A percentile compares a stretch with the other conserved stretches of the same genome.
Conservation (phyloP, 176 grass and related monocot species). For the Hordeum marinum region DNA sequence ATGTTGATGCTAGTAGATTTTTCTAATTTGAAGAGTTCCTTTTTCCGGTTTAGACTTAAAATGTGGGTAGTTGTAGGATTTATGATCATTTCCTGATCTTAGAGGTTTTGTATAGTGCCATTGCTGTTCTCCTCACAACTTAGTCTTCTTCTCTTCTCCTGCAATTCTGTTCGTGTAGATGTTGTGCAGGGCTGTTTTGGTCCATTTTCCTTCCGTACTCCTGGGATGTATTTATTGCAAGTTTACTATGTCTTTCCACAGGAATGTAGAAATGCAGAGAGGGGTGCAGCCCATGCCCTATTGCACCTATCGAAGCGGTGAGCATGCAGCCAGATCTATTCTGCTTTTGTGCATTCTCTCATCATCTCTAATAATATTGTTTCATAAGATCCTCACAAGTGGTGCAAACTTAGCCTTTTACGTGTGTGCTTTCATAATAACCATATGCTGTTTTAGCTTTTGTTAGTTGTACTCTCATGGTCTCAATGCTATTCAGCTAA, state of each 20-base stretch:
- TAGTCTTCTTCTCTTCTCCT: not conserved
- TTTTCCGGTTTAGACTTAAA: not conserved
- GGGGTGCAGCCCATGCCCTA: not conserved
- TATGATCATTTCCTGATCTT: not conserved
- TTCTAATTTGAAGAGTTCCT: not conserved
- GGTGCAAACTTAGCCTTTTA: not conserved
- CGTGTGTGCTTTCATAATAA: not conserved
- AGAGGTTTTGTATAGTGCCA: not conserved
- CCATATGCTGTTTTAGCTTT: not conserved
- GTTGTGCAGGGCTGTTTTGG: not conserved
- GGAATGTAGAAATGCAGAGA: not conserved
- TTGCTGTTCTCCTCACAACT: not conserved
- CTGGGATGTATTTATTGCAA: not conserved
- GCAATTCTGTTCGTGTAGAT: not conserved
- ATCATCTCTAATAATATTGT: not conserved
- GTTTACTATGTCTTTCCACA: not conserved
- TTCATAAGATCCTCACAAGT: not conserved
- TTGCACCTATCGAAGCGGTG: constrained; percentile 6
- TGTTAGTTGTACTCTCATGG: not conserved
- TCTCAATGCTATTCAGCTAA: not conserved
- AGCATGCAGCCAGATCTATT: not conserved
- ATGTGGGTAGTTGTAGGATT: not conserved
- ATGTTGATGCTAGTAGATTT: not conserved
- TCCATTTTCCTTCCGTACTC: not conserved
- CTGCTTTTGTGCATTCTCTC: not conserved